Evolutionary conservation across 345 rosid species (phyloP).

Genomic region (Eucalyptus camaldulensis): DNA sequence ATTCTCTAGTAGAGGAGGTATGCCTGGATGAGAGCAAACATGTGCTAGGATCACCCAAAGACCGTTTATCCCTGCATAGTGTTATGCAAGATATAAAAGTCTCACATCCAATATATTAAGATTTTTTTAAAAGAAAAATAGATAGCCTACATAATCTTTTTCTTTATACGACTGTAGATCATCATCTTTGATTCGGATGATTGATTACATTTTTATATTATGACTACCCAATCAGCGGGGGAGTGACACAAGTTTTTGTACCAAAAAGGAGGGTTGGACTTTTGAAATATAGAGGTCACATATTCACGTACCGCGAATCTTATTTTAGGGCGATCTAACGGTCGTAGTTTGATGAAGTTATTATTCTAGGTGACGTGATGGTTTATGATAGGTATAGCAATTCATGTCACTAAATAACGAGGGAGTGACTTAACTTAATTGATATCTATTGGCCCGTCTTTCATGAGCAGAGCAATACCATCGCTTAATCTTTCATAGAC

Average conservation of each 20-base stretch:
- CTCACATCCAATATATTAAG: background rate
- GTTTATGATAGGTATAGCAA: background rate
- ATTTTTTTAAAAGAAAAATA: rapidly evolving
- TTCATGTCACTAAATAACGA: background rate
- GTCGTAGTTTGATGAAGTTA: background rate
- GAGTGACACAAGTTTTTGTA: background rate
- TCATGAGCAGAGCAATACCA: background rate
- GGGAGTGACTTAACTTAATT: background rate
- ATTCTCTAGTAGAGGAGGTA: background rate
- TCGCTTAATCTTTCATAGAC: background rate
- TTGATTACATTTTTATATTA: background rate
- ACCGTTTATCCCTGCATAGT: background rate
- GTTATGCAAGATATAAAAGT: background rate
- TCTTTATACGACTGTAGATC: background rate
- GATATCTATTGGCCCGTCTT: background rate
- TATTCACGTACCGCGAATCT: background rate
- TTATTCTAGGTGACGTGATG: background rate
- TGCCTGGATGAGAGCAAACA: background rate
- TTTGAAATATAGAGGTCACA: background rate
- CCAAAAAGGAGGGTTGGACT: background rate
- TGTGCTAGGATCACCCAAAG: background rate
- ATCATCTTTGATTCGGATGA: background rate
- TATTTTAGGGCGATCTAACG: background rate
- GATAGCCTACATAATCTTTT: background rate
- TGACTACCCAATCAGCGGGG: background rate